Evolutionary conservation across 2,329 filamentous ascomycete species (phyloP).

Genomic region (Talaromyces pinophilus): DNA sequence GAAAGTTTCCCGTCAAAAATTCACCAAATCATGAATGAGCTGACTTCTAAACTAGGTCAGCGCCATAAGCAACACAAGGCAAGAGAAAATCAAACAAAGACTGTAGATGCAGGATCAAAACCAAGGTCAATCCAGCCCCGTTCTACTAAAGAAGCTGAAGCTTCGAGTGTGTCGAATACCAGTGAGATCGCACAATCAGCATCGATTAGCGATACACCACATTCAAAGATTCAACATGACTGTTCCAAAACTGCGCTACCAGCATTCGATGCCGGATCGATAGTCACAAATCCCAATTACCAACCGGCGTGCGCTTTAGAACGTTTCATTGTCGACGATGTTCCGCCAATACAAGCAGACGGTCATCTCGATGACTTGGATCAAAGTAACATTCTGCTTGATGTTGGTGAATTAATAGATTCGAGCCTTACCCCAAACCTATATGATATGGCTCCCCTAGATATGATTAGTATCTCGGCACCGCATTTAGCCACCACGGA

Average conservation of each 20-base stretch:
- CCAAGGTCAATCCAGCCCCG: neutral
- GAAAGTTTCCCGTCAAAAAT: neutral
- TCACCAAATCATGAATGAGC: neutral
- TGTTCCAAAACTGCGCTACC: neutral
- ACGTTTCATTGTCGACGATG: neutral
- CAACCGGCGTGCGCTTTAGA: neutral
- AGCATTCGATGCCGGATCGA: neutral
- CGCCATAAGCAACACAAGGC: slow-evolving; percentile 1
- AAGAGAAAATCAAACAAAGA: neutral
- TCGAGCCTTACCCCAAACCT: neutral
- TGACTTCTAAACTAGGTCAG: neutral
- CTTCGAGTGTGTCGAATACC: neutral
- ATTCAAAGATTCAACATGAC: too few species aligned
- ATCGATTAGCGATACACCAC: neutral
- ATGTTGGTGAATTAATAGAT: neutral
- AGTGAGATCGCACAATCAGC: neutral
- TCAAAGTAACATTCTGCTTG: neutral
- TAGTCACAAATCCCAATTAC: neutral
- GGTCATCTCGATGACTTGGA: neutral
- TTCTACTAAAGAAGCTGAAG: neutral
- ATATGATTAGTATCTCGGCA: neutral
- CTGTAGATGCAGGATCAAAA: neutral
- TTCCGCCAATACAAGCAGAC: neutral
- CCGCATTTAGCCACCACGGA: neutral
- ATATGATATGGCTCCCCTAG: too few species aligned